phyloP scores from a whole-genome alignment of 306 rosid genomes.

The Luffa aegyptiaca region DNA sequence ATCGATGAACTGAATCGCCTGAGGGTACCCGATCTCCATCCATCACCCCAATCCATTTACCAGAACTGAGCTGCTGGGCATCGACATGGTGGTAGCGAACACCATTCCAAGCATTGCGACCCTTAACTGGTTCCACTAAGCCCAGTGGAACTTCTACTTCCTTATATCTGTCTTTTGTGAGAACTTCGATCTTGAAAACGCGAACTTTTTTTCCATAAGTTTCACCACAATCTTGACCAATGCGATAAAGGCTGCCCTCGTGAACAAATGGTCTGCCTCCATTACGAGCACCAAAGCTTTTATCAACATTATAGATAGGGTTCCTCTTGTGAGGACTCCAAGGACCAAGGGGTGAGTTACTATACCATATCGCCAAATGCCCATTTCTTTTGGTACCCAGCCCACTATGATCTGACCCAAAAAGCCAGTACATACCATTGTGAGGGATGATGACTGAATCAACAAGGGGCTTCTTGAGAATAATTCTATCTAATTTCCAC shows the following conservation, averaged over 20 bases:
- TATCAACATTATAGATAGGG: constrained; percentile 66
- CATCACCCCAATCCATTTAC: constrained; percentile 86
- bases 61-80: constrained; percentile 72
- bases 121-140: constrained; percentile 56
- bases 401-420: constrained; percentile 89
- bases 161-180: constrained; percentile 48
- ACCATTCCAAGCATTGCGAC: constrained; percentile 94
- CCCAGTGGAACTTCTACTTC: constrained; percentile 77
- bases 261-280: constrained; percentile 90
- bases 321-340: constrained; percentile 84
- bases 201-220: constrained; percentile 75
- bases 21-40: constrained; percentile 98
- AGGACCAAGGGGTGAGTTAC: constrained; percentile 83
- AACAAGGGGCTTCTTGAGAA: constrained; percentile 72
- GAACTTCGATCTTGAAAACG: constrained; percentile 71
- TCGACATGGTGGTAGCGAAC: constrained; percentile 88
- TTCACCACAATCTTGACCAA: constrained; percentile 94
- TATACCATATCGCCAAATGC: constrained; percentile 85
- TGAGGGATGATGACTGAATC: constrained; percentile 56
- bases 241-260: constrained; percentile 66
- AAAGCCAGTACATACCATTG: constrained; percentile 72
- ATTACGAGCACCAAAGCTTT: constrained; percentile 87
- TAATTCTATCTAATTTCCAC: constrained; percentile 71
- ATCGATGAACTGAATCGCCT: constrained; percentile 60
- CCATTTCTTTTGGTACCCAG: constrained; percentile 83